A percentile compares a stretch with the other conserved stretches of the same genome.
These are phyloP conservation scores for Diaporthe amygdali DNA, from an alignment of 2,329 filamentous ascomycete species.

Conservation along the genomic window DNA sequence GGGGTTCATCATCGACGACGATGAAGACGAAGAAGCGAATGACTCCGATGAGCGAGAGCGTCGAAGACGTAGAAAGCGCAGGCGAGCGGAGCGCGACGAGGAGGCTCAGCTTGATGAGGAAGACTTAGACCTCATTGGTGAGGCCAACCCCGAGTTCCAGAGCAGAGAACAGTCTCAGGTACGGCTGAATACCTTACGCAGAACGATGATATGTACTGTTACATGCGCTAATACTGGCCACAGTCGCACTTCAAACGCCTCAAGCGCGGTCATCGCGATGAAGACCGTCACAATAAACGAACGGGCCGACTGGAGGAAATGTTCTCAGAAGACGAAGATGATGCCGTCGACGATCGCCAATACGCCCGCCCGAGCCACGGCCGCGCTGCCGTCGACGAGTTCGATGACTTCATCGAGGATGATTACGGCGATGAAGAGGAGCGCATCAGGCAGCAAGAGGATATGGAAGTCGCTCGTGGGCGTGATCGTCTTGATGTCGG, in stretches of 20 bases:
- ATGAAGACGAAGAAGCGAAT: conserved; percentile 74
- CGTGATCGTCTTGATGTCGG: conserved; percentile 72
- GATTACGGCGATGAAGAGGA: conserved; percentile 90
- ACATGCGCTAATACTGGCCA: conserved; percentile 1
- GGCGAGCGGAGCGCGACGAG: conserved; percentile 76
- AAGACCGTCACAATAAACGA: conserved; percentile 67
- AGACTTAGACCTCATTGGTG: conserved; percentile 92
- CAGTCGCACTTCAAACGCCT: conserved; percentile 95
- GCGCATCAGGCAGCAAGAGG: conserved; percentile 76
- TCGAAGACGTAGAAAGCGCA: conserved; percentile 77
- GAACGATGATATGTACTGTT: not conserved
- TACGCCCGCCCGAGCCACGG: conserved; percentile 56
- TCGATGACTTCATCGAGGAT: conserved; percentile 96
- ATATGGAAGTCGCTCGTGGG: conserved; percentile 86
- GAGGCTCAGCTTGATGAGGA: conserved; percentile 94
- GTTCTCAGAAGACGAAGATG: conserved; percentile 93
- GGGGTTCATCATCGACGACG: conserved; percentile 95
- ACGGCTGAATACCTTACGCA: not conserved
- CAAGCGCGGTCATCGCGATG: conserved; percentile 86
- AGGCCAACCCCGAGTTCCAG: conserved; percentile 74
- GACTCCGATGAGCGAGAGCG: conserved; percentile 59
- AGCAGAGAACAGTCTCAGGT: conserved; percentile 53
- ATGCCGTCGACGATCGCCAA: conserved; percentile 60
- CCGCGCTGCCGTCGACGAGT: conserved; percentile 74
- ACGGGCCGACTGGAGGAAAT: conserved; percentile 86